phyloP scores from a whole-genome alignment of 306 rosid genomes.

The Acmispon strigosus region DNA sequence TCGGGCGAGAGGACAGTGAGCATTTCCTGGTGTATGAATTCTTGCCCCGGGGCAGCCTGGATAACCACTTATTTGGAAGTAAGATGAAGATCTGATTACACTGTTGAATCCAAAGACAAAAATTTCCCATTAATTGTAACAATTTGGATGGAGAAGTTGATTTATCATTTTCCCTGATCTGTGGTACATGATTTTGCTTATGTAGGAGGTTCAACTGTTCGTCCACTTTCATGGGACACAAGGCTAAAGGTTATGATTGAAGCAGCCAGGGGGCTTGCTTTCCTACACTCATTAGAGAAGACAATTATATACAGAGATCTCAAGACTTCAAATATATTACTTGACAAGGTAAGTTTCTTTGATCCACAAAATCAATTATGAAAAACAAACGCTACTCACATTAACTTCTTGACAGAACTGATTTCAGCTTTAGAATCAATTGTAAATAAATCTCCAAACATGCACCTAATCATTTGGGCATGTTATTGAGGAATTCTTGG shows the following conservation, averaged over 20 bases:
- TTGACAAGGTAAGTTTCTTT: slow-evolving; percentile 56
- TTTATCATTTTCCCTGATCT: neutral
- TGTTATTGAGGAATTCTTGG: too few relatives aligned
- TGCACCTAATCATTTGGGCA: too few relatives aligned
- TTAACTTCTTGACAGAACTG: too few relatives aligned
- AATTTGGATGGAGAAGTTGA: neutral
- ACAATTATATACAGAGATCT: slow-evolving; percentile 66
- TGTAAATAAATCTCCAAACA: too few relatives aligned
- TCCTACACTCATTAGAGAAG: slow-evolving; percentile 66
- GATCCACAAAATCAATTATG: too few relatives aligned
- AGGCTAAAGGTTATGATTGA: slow-evolving; percentile 63
- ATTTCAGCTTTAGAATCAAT: too few relatives aligned
- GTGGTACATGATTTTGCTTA: neutral
- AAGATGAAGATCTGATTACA: slow-evolving; percentile 38
- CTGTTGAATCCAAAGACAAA: too few relatives aligned
- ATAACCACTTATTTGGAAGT: slow-evolving; percentile 80
- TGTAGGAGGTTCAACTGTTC: slow-evolving; percentile 58
- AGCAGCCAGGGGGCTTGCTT: slow-evolving; percentile 66
- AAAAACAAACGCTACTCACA: too few relatives aligned
- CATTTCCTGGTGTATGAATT: slow-evolving; percentile 57
- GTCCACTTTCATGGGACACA: slow-evolving; percentile 56
- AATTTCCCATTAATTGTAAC: too few relatives aligned
- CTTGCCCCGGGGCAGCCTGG: slow-evolving; percentile 70
- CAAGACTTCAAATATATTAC: slow-evolving; percentile 67
- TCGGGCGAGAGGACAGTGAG: slow-evolving; percentile 46